Evolutionary conservation across 2,329 filamentous ascomycete species (phyloP), one percentile per base, ranked within the genome.

Genomic region (Paecilomyces niveus): DNA sequence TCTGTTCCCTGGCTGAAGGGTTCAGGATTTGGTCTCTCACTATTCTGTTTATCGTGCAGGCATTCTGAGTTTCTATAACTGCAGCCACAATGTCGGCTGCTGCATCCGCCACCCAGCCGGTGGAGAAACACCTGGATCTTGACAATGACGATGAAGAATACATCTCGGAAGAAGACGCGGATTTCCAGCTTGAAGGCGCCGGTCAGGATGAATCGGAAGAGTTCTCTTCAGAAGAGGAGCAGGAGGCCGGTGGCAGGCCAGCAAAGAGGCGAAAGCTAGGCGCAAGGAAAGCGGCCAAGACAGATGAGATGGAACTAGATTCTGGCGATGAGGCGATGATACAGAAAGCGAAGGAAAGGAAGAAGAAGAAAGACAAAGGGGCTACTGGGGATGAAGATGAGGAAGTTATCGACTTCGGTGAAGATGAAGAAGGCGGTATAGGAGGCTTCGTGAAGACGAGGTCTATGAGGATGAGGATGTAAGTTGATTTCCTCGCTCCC

Each of bases 241-340:
- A 74, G 31, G 68, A 72, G 7, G 70, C 72, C 4, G 63, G 67
- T 21, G 64, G 45, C 65, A 64, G 56, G 45, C 68, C 73, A 2
- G 70, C 68, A 21, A 78, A 74, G 58, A 72, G 74, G 59, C 70
- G 69, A 33, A 78, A 76, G 59, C 70, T 67, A 5, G 57, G 56
- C 13, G 69, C 63, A 63, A 76, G 67, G 61, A 70, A 52, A 55
- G 67, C 58, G 33, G 66, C 63, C 13, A 68, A 69, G 55, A 58
- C 57, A 35, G 62, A 60, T 24, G 60, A 57, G 4, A 62, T 61
- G 3, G 78, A 76, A 39, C 68, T 83, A 3, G 80, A 83, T 59
- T 83, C 82, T 8, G 82, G 82, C 3, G 82, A 85, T 63, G 82
- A 84, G 64, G 78, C 72, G 7, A 83, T 80, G n/a, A 83, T 84